Conservation (phyloP, 768 basidiomycete genomes). For the Rhizopogon rudus region DNA sequence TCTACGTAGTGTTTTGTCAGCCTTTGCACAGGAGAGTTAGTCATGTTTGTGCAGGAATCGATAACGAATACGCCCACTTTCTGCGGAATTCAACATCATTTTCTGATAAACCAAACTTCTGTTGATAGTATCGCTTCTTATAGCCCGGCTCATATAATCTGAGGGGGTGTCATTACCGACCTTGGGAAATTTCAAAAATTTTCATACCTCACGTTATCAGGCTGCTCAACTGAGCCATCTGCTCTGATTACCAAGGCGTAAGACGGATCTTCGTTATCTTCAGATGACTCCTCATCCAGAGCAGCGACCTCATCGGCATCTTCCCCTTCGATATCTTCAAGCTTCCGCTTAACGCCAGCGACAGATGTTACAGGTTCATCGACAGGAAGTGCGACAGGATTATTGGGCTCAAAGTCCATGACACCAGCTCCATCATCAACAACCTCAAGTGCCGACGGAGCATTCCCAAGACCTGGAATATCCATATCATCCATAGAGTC, state of each 20-base stretch:
- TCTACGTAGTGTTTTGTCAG: conserved; percentile 85
- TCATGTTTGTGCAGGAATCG: neutral
- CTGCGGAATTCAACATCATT: conserved; percentile 70
- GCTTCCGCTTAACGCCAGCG: conserved; percentile 40
- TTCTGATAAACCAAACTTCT: conserved; percentile 81
- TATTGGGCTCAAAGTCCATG: conserved; percentile 11
- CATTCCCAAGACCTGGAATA: conserved; percentile 28
- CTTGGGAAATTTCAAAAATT: neutral
- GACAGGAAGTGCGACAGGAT: conserved; percentile 7
- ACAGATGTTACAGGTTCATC: conserved; percentile 17
- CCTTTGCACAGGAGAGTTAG: conserved; percentile 34
- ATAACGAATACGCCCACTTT: conserved; percentile 40
- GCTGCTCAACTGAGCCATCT: conserved; percentile 93
- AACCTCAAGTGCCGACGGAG: conserved; percentile 13
- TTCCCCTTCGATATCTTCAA: conserved; percentile 39
- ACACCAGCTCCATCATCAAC: conserved; percentile 24
- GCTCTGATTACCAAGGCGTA: conserved; percentile 73
- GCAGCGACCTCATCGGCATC: conserved; percentile 25
- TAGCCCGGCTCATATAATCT: conserved; percentile 98
- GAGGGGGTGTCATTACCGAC: conserved; percentile 3
- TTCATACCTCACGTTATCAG: conserved; percentile 86
- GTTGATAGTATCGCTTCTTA: conserved; percentile 88
- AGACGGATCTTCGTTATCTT: conserved; percentile 42
- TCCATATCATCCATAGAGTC: conserved; percentile 27
- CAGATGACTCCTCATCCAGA: conserved; percentile 33